A percentile compares a stretch with the other conserved stretches of the same genome.
Evolutionary conservation across 2,329 filamentous ascomycete genomes (phyloP).

Genomic region (Trichophyton mentagrophytes): DNA sequence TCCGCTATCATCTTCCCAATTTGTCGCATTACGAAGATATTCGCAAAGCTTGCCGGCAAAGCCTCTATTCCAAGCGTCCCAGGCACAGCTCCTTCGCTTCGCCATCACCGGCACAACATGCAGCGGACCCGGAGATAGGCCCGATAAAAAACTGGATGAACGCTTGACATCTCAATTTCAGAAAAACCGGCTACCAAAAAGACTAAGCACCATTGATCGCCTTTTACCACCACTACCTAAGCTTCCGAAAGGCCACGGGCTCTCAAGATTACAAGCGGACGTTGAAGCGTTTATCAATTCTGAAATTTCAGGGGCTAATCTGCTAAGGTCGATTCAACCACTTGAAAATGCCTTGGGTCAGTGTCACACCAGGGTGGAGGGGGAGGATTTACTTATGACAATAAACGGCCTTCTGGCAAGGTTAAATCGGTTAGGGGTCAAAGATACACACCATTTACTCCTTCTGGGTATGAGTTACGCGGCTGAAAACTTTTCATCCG

Average conservation of each 20-base stretch:
- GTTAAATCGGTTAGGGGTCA: constrained; percentile 14
- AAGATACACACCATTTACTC: constrained; percentile 8
- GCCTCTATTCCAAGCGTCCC: constrained; percentile 7
- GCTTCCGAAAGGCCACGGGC: neutral
- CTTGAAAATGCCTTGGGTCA: constrained; percentile 16
- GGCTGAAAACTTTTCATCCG: constrained; percentile 19
- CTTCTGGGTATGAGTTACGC: constrained; percentile 23
- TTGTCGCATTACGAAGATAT: neutral
- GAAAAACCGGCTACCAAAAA: neutral
- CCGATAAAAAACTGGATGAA: constrained; percentile 9
- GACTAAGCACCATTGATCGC: no score
- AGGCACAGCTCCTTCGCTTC: constrained; percentile 24
- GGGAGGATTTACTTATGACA: constrained; percentile 21
- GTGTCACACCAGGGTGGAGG: constrained; percentile 17
- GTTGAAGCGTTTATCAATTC: constrained; percentile 6
- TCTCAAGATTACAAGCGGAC: constrained; percentile 7
- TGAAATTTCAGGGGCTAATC: neutral
- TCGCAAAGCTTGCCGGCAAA: neutral
- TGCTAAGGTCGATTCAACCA: neutral
- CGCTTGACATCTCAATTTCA: constrained; percentile 16
- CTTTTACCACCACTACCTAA: neutral
- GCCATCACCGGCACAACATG: constrained; percentile 18
- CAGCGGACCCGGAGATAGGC: constrained; percentile 3
- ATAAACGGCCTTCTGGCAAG: constrained; percentile 23
- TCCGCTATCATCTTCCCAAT: neutral